Base-by-base conservation (phyloP, 257 asterid species). In the Misopates orontium region DNA sequence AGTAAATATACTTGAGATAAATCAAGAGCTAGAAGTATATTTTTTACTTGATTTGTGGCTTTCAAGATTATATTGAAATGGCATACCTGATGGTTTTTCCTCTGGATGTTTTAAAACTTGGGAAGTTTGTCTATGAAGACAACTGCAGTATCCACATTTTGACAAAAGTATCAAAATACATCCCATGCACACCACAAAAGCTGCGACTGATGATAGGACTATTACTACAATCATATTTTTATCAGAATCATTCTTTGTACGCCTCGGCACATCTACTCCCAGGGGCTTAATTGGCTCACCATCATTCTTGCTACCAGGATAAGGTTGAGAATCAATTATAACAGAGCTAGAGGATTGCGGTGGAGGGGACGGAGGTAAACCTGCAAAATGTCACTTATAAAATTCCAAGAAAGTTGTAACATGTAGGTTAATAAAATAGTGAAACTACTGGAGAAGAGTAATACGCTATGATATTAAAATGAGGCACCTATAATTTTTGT, bases 301-400 rank as follows among this genome's bases (percentile, higher is more conserved):
- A 45, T 77, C 75, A 15, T 68, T 72, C 41, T 25, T 65, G 32
- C 75, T 51, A 25, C 84, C 76, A 9, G 84, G 83, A 71, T 56
- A 71, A 53, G 90, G 87, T 21, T 62, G 87, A 60, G 41, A 67
- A 41, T 67, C 83, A 36, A 82, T 78, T 23, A 82, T 72, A 51
- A 89, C 89, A 62, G 79, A 68, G 49, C 67, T 68, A 4, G 85
- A 75, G 47, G 81, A 69, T 67, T 50, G 69, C 47, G 89, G 73
- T 67, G 97, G 98, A 14, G 98, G 95, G 74, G 98, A 85, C 10
- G 96, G 89, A 3, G 98, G 98, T 57, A 91, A 77, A 44, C 98
- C 98, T 91, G 81, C 73, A 72, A 51, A 65, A 36, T 51, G 54
- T 58, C 57, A 62, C 24, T 49, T 14, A 22, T 71, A 49, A 77